Percentiles rank a stretch among this genome's conserved stretches.
These are phyloP conservation scores for Beta vulgaris DNA, from an alignment of 148 eudicot genomes.

Conservation along the genomic window DNA sequence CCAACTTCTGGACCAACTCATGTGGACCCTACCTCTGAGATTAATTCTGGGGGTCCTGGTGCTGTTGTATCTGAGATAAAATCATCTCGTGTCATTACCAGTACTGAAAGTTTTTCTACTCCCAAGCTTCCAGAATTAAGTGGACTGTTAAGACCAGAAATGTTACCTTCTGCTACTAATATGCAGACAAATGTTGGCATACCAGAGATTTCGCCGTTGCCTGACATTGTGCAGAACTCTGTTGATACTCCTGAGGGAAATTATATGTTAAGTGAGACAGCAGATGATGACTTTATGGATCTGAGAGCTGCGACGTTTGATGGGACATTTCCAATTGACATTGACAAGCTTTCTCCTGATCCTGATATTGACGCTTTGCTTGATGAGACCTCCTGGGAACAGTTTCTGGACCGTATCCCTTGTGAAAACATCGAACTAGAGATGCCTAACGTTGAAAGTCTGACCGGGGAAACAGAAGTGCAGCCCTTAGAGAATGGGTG, in stretches of 20 bases:
- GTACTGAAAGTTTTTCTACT: constrained; percentile 29
- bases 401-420: constrained; percentile 30
- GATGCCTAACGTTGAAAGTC: constrained; percentile 37
- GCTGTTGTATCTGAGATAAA: constrained; percentile 24
- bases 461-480: constrained; percentile 30
- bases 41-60: constrained; percentile 23
- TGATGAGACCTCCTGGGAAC: constrained; percentile 42
- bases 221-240: constrained; percentile 32
- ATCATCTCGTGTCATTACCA: constrained; percentile 29
- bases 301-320: constrained; percentile 27
- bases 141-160: constrained; percentile 26
- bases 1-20: constrained; percentile 33
- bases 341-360: constrained; percentile 37
- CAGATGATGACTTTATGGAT: constrained; percentile 38
- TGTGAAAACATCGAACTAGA: constrained; percentile 40
- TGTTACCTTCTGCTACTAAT: constrained; percentile 29
- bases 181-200: constrained; percentile 21
- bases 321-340: constrained; percentile 28
- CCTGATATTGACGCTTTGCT: constrained; percentile 35
- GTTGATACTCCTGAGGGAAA: constrained; percentile 26
- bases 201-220: constrained; percentile 33
- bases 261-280: constrained; percentile 28
- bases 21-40: constrained; percentile 9
- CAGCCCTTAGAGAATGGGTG: constrained; percentile 46
- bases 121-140: constrained; percentile 26